A percentile compares a stretch with the other conserved stretches of the same genome.
These are phyloP conservation scores for Candida endomychidarum DNA, from an alignment of 805 yeast genomes.

Conservation along the genomic window DNA sequence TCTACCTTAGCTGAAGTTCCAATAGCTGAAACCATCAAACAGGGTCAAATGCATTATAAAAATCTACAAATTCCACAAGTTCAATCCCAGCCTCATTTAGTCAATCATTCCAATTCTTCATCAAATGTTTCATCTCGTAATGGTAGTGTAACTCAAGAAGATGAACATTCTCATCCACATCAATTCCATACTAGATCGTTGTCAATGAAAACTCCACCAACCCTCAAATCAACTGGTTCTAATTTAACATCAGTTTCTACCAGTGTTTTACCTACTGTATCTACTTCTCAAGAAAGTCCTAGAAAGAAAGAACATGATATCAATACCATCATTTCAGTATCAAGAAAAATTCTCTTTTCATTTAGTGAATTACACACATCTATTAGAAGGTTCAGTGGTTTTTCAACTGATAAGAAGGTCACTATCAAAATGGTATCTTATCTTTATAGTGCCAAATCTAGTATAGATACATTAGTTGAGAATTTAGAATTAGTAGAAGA, in stretches of 20 bases:
- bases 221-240: conserved; percentile 3
- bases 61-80: not conserved
- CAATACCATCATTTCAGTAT: conserved; percentile 36
- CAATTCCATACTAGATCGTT: conserved; percentile 3
- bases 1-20: conserved; percentile 61
- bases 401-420: conserved; percentile 55
- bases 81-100: conserved; percentile 1
- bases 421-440: conserved; percentile 54
- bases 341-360: conserved; percentile 62
- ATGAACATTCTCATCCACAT: not conserved
- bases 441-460: conserved; percentile 51
- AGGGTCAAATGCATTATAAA: not conserved
- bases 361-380: conserved; percentile 65
- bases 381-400: conserved; percentile 55
- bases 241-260: conserved; percentile 1
- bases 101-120: conserved; percentile 7
- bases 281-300: conserved; percentile 5
- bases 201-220: conserved; percentile 10
- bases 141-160: conserved; percentile 13
- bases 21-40: conserved; percentile 17
- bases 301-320: not conserved
- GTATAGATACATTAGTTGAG: conserved; percentile 57
- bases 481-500: conserved; percentile 51
- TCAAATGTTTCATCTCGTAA: conserved; percentile 13
- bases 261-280: conserved; percentile 2